These are phyloP conservation scores for Rhizophlyctis rosea DNA, from an alignment of 192 early-diverging fungal genomes.

Conservation along the genomic window DNA sequence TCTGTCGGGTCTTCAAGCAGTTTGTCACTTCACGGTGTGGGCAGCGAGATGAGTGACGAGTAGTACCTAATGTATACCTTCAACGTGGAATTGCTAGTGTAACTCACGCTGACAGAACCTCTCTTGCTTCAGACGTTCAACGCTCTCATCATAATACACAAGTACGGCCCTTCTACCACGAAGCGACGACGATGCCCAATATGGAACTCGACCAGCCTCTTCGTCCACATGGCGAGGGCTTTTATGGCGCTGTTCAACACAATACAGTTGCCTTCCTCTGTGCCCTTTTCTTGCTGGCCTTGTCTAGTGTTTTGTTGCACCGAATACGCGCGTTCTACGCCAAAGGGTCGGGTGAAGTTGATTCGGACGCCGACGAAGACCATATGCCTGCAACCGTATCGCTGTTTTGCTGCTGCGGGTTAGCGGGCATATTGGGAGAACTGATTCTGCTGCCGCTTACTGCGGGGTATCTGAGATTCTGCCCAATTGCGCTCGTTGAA, in stretches of 20 bases:
- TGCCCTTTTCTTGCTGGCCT: not conserved
- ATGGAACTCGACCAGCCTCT: too few species aligned
- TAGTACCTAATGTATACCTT: too few species aligned
- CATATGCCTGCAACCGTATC: conserved; percentile 4
- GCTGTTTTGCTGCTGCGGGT: conserved; percentile 17
- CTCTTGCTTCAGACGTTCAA: too few species aligned
- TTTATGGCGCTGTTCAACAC: conserved; percentile 17
- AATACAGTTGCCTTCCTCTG: conserved; percentile 21
- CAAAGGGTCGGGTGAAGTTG: not conserved
- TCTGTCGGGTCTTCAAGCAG: too few species aligned
- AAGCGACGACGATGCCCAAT: too few species aligned
- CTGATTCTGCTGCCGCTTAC: conserved; percentile 15
- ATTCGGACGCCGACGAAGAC: conserved; percentile 16
- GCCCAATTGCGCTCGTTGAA: conserved; percentile 8
- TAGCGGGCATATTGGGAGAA: conserved; percentile 8
- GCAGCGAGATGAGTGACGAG: too few species aligned
- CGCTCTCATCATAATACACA: too few species aligned
- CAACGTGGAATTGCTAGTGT: too few species aligned
- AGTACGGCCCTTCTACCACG: too few species aligned
- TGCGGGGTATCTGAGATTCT: not conserved
- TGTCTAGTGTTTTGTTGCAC: not conserved
- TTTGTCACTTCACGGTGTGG: too few species aligned
- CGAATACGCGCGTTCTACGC: not conserved
- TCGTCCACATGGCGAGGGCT: too few species aligned
- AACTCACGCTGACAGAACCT: too few species aligned